Evolutionary conservation across 108 stramenopile genomes (phyloP).

Genomic region (Poteriospumella lacustris): DNA sequence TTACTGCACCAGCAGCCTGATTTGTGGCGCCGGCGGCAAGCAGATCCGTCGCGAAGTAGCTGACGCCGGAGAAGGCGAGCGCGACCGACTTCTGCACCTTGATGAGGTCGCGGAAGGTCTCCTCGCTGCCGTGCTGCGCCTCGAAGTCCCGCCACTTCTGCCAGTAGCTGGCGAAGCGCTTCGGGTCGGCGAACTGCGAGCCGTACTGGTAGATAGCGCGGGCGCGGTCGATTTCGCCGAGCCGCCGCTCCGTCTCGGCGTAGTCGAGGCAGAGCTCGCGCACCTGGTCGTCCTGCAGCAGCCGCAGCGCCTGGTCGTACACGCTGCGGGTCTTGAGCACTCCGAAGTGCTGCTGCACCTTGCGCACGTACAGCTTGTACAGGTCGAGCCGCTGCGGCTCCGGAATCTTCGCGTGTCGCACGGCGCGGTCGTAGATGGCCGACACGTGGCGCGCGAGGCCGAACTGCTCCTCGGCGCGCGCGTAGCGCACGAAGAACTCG

Average conservation of each 20-base stretch:
- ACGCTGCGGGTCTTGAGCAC: slow-evolving; percentile 77
- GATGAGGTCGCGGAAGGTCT: slow-evolving; percentile 95
- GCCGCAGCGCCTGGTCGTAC: slow-evolving; percentile 83
- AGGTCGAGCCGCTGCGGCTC: slow-evolving; percentile 70
- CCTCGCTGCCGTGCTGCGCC: slow-evolving; percentile 89
- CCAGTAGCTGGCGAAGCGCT: slow-evolving; percentile 76
- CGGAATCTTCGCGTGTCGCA: slow-evolving; percentile 73
- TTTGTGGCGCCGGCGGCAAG: too few relatives aligned
- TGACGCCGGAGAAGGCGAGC: slow-evolving; percentile 75
- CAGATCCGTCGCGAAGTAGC: too few relatives aligned
- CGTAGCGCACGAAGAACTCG: slow-evolving; percentile 79
- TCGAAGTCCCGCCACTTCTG: slow-evolving; percentile 94
- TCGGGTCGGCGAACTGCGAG: slow-evolving; percentile 89
- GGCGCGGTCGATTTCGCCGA: slow-evolving; percentile 90
- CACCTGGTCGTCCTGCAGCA: slow-evolving; percentile 66
- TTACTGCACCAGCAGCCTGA: too few relatives aligned
- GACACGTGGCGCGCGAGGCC: slow-evolving; percentile 86
- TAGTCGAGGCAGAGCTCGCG: slow-evolving; percentile 81
- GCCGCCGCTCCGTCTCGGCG: slow-evolving; percentile 78
- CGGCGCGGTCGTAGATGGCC: slow-evolving; percentile 77
- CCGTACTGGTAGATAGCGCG: slow-evolving; percentile 78
- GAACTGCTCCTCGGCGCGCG: slow-evolving; percentile 85
- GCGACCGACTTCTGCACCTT: slow-evolving; percentile 83
- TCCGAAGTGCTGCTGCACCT: slow-evolving; percentile 78
- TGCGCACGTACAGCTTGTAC: slow-evolving; percentile 78